Conservation (phyloP, 2,329 filamentous ascomycete genomes). For the Penicillium sclerotiorum region DNA sequence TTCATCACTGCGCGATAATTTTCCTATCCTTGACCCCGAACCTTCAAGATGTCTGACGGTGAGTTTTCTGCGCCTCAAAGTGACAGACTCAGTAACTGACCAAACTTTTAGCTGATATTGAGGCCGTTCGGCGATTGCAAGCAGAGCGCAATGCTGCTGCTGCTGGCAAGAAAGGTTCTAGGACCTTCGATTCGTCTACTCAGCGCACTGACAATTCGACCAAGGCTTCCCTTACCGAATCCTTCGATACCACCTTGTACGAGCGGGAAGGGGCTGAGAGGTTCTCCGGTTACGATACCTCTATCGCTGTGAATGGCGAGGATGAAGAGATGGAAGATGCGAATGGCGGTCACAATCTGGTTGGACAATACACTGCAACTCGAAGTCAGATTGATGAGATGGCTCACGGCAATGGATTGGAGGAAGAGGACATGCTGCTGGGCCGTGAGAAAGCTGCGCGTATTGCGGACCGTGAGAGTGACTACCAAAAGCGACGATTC, state of each 20-base stretch:
- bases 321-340: slow-evolving; percentile 78
- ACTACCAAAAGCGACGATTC: slow-evolving; percentile 95
- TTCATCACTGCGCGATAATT: slow-evolving; percentile 30
- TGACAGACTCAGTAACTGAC: slow-evolving; percentile 26
- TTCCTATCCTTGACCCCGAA: slow-evolving; percentile 24
- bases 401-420: slow-evolving; percentile 78
- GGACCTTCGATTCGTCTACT: slow-evolving; percentile 73
- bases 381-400: slow-evolving; percentile 93
- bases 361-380: slow-evolving; percentile 95
- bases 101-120: slow-evolving; percentile 69
- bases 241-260: slow-evolving; percentile 85
- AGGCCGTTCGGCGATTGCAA: slow-evolving; percentile 83
- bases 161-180: slow-evolving; percentile 77
- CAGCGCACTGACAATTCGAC: slow-evolving; percentile 82
- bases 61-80: slow-evolving; percentile 23
- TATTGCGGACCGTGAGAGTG: slow-evolving; percentile 90
- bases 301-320: slow-evolving; percentile 76
- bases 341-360: slow-evolving; percentile 74
- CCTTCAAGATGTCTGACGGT: slow-evolving; percentile 50
- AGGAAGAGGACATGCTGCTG: slow-evolving; percentile 87
- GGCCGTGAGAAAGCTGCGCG: slow-evolving; percentile 86
- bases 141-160: slow-evolving; percentile 85
- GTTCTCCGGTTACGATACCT: slow-evolving; percentile 88
- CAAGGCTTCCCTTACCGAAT: slow-evolving; percentile 87
- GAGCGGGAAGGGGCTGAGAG: slow-evolving; percentile 76